Conservation (phyloP, 352 stramenopile genomes). For the Peronospora destructor region DNA sequence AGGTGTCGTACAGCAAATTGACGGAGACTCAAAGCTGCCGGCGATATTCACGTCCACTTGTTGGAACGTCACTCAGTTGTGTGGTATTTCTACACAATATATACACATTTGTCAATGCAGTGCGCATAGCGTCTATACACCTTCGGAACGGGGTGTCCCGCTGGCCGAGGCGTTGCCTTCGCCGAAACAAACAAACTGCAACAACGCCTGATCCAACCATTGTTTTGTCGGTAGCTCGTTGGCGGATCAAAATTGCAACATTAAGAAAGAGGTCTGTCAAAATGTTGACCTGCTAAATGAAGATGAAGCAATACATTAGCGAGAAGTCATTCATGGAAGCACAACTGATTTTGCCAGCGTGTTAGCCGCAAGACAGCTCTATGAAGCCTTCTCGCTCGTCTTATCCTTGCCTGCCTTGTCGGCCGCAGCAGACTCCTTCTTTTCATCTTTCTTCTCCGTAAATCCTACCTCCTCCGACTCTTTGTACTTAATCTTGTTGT, state of each 20-base stretch:
- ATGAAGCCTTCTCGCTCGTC: slow-evolving; percentile 41
- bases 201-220: slow-evolving; percentile 1
- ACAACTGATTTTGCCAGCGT: slow-evolving; percentile 14
- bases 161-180: too few relatives aligned
- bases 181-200: neutral
- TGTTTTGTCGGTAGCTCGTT: slow-evolving; percentile 1
- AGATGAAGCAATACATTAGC: neutral
- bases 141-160: too few relatives aligned
- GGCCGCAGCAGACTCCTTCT: slow-evolving; percentile 9
- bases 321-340: slow-evolving; percentile 21
- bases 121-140: too few relatives aligned
- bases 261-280: neutral
- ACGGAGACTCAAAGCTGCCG: too few relatives aligned
- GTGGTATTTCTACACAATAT: too few relatives aligned
- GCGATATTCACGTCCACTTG: too few relatives aligned
- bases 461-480: slow-evolving; percentile 75
- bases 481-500: slow-evolving; percentile 98
- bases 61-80: too few relatives aligned
- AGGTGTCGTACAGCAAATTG: too few relatives aligned
- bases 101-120: too few relatives aligned
- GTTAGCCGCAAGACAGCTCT: slow-evolving; percentile 23
- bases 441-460: slow-evolving; percentile 64
- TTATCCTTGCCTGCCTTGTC: slow-evolving; percentile 41
- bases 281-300: neutral
- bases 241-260: neutral